phyloP scores from a whole-genome alignment of 305 asterid genomes.

The Salvia sclarea region DNA sequence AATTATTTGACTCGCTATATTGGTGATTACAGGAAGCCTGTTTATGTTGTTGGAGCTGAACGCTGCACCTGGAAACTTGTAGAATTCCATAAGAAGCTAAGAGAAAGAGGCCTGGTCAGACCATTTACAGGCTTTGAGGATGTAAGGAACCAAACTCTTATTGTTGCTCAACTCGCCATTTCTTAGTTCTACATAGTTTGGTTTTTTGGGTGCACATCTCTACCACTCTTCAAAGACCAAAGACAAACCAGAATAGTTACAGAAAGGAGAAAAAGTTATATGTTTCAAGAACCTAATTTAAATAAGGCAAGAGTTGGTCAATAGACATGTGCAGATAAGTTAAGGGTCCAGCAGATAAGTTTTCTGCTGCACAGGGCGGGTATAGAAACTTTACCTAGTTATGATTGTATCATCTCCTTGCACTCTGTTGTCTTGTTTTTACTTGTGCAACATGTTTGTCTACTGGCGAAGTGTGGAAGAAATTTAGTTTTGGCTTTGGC shows the following conservation, averaged over 20 bases:
- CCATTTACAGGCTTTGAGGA: constrained; percentile 98
- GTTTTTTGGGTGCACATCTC: neutral
- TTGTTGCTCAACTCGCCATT: neutral
- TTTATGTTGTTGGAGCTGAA: constrained; percentile 90
- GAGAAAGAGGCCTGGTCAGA: constrained; percentile 83
- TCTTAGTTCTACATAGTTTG: neutral
- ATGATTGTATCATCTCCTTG: neutral
- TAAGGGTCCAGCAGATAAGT: neutral
- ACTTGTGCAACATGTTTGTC: neutral
- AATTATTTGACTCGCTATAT: constrained; percentile 17
- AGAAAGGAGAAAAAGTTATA: neutral
- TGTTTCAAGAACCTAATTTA: neutral
- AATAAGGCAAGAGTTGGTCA: neutral
- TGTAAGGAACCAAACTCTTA: constrained; percentile 56
- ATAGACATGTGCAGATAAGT: neutral
- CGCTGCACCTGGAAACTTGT: constrained; percentile 87
- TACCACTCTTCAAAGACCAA: neutral
- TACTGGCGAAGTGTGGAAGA: neutral
- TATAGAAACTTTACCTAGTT: neutral
- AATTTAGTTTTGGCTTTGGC: neutral
- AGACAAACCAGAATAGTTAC: neutral
- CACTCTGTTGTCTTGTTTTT: neutral
- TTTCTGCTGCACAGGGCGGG: neutral
- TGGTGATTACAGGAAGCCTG: constrained; percentile 79
- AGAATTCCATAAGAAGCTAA: constrained; percentile 80